Conservation (phyloP, 2,329 filamentous ascomycete species). For the Colletotrichum camelliae region DNA sequence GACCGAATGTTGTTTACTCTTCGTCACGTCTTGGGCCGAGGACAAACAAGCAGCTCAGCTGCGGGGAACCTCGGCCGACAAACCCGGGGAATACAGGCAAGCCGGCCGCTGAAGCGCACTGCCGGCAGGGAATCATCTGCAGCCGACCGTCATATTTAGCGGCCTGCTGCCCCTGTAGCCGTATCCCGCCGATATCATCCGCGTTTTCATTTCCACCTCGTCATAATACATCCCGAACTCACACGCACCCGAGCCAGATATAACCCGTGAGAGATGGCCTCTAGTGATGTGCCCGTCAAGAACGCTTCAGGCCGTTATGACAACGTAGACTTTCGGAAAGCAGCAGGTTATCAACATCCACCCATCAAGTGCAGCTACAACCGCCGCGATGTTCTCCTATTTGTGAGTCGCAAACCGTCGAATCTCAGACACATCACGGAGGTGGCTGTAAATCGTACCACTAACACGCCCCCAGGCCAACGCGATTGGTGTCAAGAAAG, state of each 20-base stretch:
- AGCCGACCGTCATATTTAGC: neutral
- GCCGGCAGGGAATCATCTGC: neutral
- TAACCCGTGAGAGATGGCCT: constrained; percentile 1
- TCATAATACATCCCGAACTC: neutral
- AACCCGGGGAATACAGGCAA: neutral
- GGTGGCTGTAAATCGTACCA: neutral
- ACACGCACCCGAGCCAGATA: neutral
- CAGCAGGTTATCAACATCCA: constrained; percentile 39
- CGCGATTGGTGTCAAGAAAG: constrained; percentile 40
- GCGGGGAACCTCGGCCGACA: neutral
- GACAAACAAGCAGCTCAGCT: neutral
- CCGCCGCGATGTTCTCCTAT: constrained; percentile 47
- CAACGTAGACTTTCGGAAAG: constrained; percentile 46
- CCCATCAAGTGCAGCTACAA: constrained; percentile 45
- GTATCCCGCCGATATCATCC: neutral
- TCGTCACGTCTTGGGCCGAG: neutral
- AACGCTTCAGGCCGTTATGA: constrained; percentile 43
- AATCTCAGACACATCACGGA: neutral
- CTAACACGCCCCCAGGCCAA: constrained; percentile 35
- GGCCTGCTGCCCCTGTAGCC: neutral
- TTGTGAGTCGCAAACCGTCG: constrained; percentile 29
- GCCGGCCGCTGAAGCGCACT: neutral
- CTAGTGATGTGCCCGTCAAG: constrained; percentile 35
- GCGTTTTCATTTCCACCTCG: neutral
- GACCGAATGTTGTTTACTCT: neutral